Evolutionary conservation across 2,329 filamentous ascomycete genomes (phyloP), one percentile per base, ranked within the genome.

Genomic region (Sporothrix curviconia): DNA sequence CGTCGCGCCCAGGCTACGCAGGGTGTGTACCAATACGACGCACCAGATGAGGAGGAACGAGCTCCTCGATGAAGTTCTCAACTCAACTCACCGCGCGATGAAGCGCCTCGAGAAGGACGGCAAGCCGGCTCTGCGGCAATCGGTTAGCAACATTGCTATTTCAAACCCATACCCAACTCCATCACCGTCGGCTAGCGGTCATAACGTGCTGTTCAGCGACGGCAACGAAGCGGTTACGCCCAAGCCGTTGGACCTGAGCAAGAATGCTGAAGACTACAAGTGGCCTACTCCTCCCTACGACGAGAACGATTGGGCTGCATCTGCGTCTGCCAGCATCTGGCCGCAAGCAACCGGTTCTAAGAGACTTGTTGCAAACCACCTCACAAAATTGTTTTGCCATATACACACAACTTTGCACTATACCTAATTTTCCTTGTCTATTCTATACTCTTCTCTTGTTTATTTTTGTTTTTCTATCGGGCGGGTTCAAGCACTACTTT

Each of bases 251-350:
- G 81, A 89, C 63, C 83, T 89, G 56, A 77, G 79, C 66, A 83
- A 83, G 68, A 80, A 81, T 76, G 66, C 74, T 1, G 69, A 72
- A 12, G 73, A 76, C 61, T 76, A 81, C 66, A 94, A 96, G 73
- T 96, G 92, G 87, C 92, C 92, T 3, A 97, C 94, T 15, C 94
- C 94, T 22, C 92, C 94, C 3, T 96, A 96, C 65, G 92, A 96
- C 67, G 92, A 95, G 66, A 85, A 86, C 62, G 92, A 96, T 69
- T 97, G 92, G 92, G 90, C 87, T 17, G 84, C 87, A 8, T 86
- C 89, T 42, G 88, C 90, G 30, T 84, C 90, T 11, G 87, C 89
- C 6, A 91, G 87, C 72, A 91, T 92, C 64, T 87, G 89, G 86
- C 87, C 55, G 83, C 85, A 32, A 82, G 87, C 62, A 85, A 79